A percentile compares a stretch with the other conserved stretches of the same genome.
These are phyloP conservation scores for Kickxella alabastrina DNA, from an alignment of 192 early-diverging fungal species.

Conservation along the genomic window DNA sequence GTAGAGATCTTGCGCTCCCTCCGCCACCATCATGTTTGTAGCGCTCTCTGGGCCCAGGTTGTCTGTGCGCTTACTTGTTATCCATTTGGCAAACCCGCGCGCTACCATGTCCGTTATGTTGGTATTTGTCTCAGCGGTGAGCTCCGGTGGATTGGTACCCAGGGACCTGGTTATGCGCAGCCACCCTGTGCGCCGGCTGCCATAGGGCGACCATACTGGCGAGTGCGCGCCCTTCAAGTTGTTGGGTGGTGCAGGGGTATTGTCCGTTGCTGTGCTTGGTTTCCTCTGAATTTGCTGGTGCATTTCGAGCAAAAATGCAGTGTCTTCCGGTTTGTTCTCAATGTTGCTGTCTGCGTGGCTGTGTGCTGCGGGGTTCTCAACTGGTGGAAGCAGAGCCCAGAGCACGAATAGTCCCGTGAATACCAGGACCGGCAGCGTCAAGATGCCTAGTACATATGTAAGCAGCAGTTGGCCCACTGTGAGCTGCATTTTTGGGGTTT, in stretches of 20 bases:
- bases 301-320: no score
- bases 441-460: constrained; percentile 39
- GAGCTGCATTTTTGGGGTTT: constrained; percentile 14
- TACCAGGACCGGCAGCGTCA: constrained; percentile 33
- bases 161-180: constrained; percentile 44
- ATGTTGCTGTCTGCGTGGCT: neutral
- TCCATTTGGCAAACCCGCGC: constrained; percentile 43
- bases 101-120: constrained; percentile 40
- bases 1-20: constrained; percentile 48
- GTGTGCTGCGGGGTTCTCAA: neutral
- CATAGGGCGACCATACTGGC: constrained; percentile 40
- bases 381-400: constrained; percentile 21
- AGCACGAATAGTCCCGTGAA: constrained; percentile 17
- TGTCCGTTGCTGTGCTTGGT: neutral
- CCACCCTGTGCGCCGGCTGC: constrained; percentile 43
- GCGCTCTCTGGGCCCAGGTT: constrained; percentile 13
- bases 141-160: constrained; percentile 14
- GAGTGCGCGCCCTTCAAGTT: constrained; percentile 2
- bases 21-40: constrained; percentile 6
- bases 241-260: neutral
- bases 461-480: constrained; percentile 21
- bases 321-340: no score
- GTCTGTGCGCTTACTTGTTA: constrained; percentile 21
- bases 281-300: no score
- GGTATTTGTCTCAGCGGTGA: constrained; percentile 12